A percentile compares a stretch with the other conserved stretches of the same genome.
phyloP scores from a whole-genome alignment of 2,329 filamentous ascomycete genomes.

The Davidsoniella australis region DNA sequence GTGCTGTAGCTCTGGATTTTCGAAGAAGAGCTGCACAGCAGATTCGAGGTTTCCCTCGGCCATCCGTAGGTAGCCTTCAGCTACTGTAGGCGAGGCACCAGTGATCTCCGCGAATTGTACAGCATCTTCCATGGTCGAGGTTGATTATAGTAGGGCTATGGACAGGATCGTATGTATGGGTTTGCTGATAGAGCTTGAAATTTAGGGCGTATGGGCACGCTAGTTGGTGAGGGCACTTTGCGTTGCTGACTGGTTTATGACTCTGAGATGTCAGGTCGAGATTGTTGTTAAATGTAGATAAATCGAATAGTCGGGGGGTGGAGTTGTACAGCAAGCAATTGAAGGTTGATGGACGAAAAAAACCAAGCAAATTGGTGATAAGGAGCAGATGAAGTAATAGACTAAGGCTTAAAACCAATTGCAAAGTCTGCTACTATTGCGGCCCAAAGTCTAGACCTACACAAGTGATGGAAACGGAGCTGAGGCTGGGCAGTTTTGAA shows the following conservation, averaged over 20 bases:
- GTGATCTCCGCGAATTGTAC: conserved; percentile 71
- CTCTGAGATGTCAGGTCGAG: no score
- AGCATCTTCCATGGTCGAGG: conserved; percentile 45
- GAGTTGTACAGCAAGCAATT: neutral
- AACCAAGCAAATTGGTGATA: neutral
- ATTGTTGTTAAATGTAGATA: no score
- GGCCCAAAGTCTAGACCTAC: no score
- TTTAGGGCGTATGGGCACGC: neutral
- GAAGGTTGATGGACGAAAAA: neutral
- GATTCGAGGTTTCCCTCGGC: conserved; percentile 72
- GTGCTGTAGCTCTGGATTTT: conserved; percentile 57
- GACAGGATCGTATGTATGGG: neutral
- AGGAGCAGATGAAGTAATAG: neutral
- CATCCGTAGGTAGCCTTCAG: conserved; percentile 67
- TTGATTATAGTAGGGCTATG: neutral
- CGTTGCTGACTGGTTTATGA: neutral
- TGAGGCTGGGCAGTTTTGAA: no score
- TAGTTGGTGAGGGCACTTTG: neutral
- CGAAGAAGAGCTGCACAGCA: conserved; percentile 79
- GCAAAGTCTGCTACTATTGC: neutral
- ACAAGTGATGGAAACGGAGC: no score
- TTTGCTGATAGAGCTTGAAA: neutral
- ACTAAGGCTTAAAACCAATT: neutral
- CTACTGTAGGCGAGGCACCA: conserved; percentile 53
- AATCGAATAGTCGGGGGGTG: neutral